Evolutionary conservation across 2,329 filamentous ascomycete genomes (phyloP).

Genomic region (Pyrenophora seminiperda): DNA sequence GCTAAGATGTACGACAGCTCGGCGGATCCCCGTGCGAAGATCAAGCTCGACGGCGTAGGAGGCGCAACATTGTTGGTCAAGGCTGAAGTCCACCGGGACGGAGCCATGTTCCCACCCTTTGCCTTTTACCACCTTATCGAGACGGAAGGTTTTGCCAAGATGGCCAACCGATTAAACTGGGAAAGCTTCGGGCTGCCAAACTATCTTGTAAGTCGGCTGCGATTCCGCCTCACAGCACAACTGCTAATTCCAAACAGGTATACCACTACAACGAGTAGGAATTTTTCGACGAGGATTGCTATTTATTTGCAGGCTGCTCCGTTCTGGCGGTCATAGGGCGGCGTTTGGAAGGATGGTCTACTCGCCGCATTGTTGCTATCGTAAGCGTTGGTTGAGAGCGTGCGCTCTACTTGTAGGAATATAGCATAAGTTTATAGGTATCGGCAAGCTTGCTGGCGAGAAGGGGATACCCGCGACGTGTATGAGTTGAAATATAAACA

Average conservation of each 20-base stretch:
- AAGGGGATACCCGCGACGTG: slow-evolving; percentile 11
- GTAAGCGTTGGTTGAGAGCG: slow-evolving; percentile 8
- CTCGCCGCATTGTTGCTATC: slow-evolving; percentile 9
- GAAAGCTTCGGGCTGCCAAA: slow-evolving; percentile 87
- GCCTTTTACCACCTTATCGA: slow-evolving; percentile 96
- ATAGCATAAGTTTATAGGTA: slow-evolving; percentile 11
- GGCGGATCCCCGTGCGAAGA: slow-evolving; percentile 62
- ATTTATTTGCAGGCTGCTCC: slow-evolving; percentile 9
- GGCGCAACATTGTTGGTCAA: slow-evolving; percentile 92
- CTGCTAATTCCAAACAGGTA: slow-evolving; percentile 59
- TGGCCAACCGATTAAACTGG: slow-evolving; percentile 89
- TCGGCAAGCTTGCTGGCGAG: slow-evolving; percentile 21
- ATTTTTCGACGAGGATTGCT: neutral
- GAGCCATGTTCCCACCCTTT: slow-evolving; percentile 98
- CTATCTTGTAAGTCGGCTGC: slow-evolving; percentile 74
- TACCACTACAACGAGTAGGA: slow-evolving; percentile 88
- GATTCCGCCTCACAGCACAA: neutral
- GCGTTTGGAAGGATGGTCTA: slow-evolving; percentile 31
- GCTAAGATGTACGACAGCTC: slow-evolving; percentile 70
- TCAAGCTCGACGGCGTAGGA: slow-evolving; percentile 89
- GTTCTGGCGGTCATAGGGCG: slow-evolving; percentile 37
- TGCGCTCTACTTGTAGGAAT: slow-evolving; percentile 16
- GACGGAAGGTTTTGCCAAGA: slow-evolving; percentile 97
- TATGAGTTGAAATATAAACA: slow-evolving; percentile 6
- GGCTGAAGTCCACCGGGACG: slow-evolving; percentile 94